Percentiles rank a stretch among this genome's conserved stretches.
Conservation (phyloP, 208 protist genomes). For the Kentomonas sorsogonicus region DNA sequence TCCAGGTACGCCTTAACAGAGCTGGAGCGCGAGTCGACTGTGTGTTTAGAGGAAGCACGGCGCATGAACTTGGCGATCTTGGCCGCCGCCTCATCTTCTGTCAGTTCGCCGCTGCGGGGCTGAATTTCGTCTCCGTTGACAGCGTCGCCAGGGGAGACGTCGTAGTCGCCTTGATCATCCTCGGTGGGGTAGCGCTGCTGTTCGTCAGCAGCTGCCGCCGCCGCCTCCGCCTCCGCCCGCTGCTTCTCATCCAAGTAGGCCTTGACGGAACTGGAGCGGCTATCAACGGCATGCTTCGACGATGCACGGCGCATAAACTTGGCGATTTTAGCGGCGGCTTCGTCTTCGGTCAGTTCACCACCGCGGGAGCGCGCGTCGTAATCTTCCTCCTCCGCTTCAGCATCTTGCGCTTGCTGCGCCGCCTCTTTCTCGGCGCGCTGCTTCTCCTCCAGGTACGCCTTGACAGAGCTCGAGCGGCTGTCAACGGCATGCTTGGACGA, state of each 20-base stretch:
- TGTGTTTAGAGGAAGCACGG: too few species aligned
- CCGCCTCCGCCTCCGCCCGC: not conserved
- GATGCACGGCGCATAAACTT: too few species aligned
- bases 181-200: not conserved
- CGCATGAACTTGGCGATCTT: too few species aligned
- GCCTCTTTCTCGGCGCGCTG: not conserved
- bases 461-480: too few species aligned
- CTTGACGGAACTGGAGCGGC: too few species aligned
- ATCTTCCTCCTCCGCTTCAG: conserved; percentile 12
- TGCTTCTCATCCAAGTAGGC: conserved; percentile 1
- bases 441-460: too few species aligned
- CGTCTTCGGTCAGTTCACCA: conserved; percentile 2
- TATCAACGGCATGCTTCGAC: too few species aligned
- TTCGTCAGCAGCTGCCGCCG: not conserved
- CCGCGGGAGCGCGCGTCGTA: not conserved
- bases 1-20: not conserved
- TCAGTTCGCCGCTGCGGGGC: not conserved
- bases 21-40: not conserved
- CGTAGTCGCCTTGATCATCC: not conserved
- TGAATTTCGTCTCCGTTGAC: not conserved
- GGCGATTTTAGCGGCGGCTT: too few species aligned
- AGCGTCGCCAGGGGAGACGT: not conserved
- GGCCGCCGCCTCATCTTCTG: conserved; percentile 1
- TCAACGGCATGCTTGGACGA: too few species aligned
- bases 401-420: conserved; percentile 7